Percentiles rank a stretch among this genome's conserved stretches.
Evolutionary conservation across 2,329 filamentous ascomycete genomes (phyloP).

Genomic region (Didymellaceae sp.): DNA sequence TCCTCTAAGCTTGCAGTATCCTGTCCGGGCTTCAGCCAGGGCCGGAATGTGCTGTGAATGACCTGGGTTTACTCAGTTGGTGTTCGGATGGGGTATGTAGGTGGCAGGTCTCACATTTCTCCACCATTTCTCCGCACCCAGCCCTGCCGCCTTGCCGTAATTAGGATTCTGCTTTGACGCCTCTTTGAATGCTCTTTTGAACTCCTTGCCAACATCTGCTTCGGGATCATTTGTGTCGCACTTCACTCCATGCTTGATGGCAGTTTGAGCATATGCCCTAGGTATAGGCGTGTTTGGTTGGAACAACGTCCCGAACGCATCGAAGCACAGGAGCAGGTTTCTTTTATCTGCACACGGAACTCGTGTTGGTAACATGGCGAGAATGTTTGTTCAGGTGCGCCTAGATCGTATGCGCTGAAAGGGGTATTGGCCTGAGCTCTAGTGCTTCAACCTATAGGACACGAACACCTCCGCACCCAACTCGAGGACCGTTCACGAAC

Average conservation of each 20-base stretch:
- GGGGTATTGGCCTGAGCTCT: conserved; percentile 25
- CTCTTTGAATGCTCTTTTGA: conserved; percentile 56
- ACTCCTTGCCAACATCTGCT: conserved; percentile 38
- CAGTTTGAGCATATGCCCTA: conserved; percentile 62
- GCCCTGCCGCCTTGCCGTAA: conserved; percentile 61
- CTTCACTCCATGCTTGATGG: conserved; percentile 58
- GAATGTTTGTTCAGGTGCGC: conserved; percentile 13
- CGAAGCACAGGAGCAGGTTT: conserved; percentile 66
- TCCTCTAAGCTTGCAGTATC: conserved; percentile 56
- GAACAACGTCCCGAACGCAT: conserved; percentile 71
- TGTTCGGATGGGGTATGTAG: background rate
- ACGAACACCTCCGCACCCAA: conserved; percentile 33
- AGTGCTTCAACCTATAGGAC: conserved; percentile 18
- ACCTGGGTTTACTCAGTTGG: conserved; percentile 47
- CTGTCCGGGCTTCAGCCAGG: conserved; percentile 36
- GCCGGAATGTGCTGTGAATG: conserved; percentile 57
- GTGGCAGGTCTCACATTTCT: conserved; percentile 55
- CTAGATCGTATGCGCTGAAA: conserved; percentile 25
- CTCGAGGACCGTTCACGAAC: conserved; percentile 6
- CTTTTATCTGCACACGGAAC: conserved; percentile 25
- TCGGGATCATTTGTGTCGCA: conserved; percentile 46
- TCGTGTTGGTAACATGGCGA: conserved; percentile 13
- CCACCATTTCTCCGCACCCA: conserved; percentile 66
- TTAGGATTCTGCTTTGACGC: conserved; percentile 61
- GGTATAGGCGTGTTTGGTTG: conserved; percentile 58